A percentile compares a stretch with the other conserved stretches of the same genome.
Conservation (phyloP, 129 eudicot genomes). For the Artemisia argyi region DNA sequence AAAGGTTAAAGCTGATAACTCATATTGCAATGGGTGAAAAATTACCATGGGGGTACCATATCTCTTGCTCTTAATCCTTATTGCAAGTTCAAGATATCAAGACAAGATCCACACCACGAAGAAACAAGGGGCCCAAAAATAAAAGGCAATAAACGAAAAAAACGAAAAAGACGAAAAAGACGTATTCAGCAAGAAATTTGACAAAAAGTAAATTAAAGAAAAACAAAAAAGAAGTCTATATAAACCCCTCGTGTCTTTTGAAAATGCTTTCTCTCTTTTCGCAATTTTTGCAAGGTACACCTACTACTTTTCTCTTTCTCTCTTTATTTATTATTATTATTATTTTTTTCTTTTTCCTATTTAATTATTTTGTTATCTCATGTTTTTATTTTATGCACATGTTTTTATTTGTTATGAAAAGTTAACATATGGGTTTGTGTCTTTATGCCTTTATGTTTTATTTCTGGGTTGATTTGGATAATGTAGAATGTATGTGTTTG, state of each 20-base stretch:
- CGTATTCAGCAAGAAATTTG: slow-evolving; percentile 28
- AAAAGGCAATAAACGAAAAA: slow-evolving; percentile 15
- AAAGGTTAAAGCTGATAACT: no score
- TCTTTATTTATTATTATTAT: neutral
- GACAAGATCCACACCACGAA: slow-evolving; percentile 30
- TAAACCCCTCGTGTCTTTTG: slow-evolving; percentile 26
- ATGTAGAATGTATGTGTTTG: neutral
- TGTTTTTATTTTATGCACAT: neutral
- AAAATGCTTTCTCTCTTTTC: slow-evolving; percentile 39
- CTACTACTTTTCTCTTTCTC: slow-evolving; percentile 30
- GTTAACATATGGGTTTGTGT: slow-evolving; percentile 16
- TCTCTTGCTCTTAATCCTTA: no score
- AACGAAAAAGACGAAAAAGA: slow-evolving; percentile 30
- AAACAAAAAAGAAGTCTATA: slow-evolving; percentile 16
- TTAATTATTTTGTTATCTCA: neutral
- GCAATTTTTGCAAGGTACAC: slow-evolving; percentile 36
- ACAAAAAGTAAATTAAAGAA: slow-evolving; percentile 4
- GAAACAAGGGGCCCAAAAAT: slow-evolving; percentile 25
- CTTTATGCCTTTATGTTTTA: slow-evolving; percentile 1
- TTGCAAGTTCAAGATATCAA: slow-evolving; percentile 21
- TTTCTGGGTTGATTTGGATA: neutral
- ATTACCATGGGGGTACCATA: no score
- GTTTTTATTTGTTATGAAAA: slow-evolving; percentile 16
- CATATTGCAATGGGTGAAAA: no score
- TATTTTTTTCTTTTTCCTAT: no score